Base-by-base conservation (phyloP, 169 alveolate genomes). In the Eimeria necatrix region DNA sequence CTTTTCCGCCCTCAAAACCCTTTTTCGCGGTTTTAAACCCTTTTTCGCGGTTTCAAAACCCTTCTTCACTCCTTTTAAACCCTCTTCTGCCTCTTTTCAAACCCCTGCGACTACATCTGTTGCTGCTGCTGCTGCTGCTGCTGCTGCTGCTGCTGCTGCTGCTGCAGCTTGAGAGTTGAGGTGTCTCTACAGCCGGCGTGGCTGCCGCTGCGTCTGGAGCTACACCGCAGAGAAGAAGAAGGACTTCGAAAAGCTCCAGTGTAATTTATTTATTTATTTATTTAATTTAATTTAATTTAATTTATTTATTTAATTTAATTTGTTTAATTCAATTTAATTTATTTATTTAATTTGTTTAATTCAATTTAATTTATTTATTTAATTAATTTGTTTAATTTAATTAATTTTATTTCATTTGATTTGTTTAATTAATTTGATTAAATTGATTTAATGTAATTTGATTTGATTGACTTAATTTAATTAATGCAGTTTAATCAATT, bases 161-260 rank as follows among this genome's bases (percentile, higher is more conserved):
- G 26, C 61, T 48, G 70, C 74, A 90, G 88, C 89, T n/a, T 73
- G 22, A 51, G 89, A 26, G 90, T 93, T 22, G 96, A 93, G 61
- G 85, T 86, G 10, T 59, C 9, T 16, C 74, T 93, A 60, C 94
- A 83, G 26, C 96, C 96, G 24, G 93, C 96, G 46, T 93, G 96
- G 96, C 74, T 93, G 80, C 96, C 96, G 6, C 61, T 85, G 74
- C 84, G 76, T 9, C 80, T 91, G 52, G 78, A 68, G 83, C 87
- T 91, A 8, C 73, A 76, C 61, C 89, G 76, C 70, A 78, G 60
- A 48, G 94, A 88, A 46, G 83, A 71, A 20, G n/a, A 32, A 22
- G 94, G 86, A 46, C 85, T 88, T 12, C 71, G 94, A n/a, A 52
- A 76, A 7, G 74, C 56, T 12, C 59, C 94, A 0, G 49, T 64